Base-by-base conservation (phyloP, 2,329 filamentous ascomycete species). In the Arthrobotrys iridis region DNA sequence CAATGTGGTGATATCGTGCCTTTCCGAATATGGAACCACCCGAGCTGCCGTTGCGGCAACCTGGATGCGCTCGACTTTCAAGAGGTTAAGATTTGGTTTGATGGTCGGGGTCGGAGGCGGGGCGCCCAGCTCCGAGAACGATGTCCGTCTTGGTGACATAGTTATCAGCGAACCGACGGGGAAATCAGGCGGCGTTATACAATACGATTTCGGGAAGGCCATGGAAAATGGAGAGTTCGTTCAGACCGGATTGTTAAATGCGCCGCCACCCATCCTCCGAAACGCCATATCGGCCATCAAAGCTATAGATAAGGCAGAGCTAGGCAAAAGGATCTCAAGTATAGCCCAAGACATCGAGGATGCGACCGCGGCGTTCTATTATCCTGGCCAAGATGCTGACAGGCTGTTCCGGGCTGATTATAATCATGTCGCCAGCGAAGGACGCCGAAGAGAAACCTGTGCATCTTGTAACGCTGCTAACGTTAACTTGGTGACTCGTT, bases 61-160 rank as follows among this genome's bases (percentile, higher is more conserved):
- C n/a, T n/a, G n/a, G n/a, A n/a, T n/a, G n/a, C n/a, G n/a, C 37
- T 18, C 33, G 10, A 70, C 65, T 15, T 43, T 45, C 22, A 28
- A 5, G 50, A 40, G 30, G 7, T 18, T 57, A 24, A 20, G 30
- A 40, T 57, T 37, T 11, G 30, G 50, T 22, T 57, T 57, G 11
- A 57, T 57, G 30, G 30, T 57, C n/a, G 50, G 30, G 3, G 50
- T 57, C 18, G 30, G 59, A 7, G 59, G 59, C 2, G 59, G 59
- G 8, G 45, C 18, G 6, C 59, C 59, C 20, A 64, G 28, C 30
- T 15, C 3, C 10, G 15, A 41, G 18, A 64, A 52, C 45, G 59
- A 64, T 35, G 41, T 64, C 52, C 59, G 59, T n/a, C 45, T 64
- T 4, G 45, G 59, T 11, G 59, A 58, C 22, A 13, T 58, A 4